Conservation (phyloP, 257 asterid species). For the Solanum chaucha region DNA sequence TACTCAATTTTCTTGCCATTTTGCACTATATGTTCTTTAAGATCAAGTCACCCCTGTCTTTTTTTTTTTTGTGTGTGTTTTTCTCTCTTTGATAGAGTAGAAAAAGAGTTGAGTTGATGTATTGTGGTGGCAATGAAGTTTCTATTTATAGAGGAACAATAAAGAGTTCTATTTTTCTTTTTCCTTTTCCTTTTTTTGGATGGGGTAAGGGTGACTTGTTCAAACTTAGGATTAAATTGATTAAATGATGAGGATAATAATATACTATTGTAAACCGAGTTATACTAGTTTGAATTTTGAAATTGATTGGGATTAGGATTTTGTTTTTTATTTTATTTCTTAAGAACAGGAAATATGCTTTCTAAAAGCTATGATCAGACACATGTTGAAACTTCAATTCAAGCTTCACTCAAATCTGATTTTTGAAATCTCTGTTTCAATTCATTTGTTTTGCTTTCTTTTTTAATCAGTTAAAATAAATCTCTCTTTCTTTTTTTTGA, state of each 20-base stretch:
- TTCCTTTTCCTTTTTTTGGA: neutral
- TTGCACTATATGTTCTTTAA: slow-evolving; percentile 20
- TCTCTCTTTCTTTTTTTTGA: too few relatives aligned
- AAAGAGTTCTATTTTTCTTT: neutral
- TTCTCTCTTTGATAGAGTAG: neutral
- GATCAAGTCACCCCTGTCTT: slow-evolving; percentile 28
- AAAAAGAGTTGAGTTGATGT: neutral
- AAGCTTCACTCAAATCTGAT: too few relatives aligned
- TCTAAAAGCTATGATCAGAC: neutral
- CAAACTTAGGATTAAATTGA: neutral
- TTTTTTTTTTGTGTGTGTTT: neutral
- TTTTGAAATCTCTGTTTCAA: too few relatives aligned
- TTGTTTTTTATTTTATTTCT: too few relatives aligned
- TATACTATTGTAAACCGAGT: neutral
- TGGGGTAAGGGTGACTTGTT: neutral
- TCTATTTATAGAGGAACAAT: neutral
- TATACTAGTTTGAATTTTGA: neutral
- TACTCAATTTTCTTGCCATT: slow-evolving; percentile 30
- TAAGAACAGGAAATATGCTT: neutral
- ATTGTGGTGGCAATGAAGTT: neutral
- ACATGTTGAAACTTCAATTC: too few relatives aligned
- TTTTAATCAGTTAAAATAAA: too few relatives aligned
- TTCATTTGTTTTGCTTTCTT: too few relatives aligned
- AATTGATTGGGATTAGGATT: too few relatives aligned
- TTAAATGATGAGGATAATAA: neutral